Percentiles rank a stretch among this genome's conserved stretches.
These are phyloP conservation scores for Cutaneotrichosporon sp. DNA, from an alignment of 1,284 basidiomycete genomes.

Conservation along the genomic window DNA sequence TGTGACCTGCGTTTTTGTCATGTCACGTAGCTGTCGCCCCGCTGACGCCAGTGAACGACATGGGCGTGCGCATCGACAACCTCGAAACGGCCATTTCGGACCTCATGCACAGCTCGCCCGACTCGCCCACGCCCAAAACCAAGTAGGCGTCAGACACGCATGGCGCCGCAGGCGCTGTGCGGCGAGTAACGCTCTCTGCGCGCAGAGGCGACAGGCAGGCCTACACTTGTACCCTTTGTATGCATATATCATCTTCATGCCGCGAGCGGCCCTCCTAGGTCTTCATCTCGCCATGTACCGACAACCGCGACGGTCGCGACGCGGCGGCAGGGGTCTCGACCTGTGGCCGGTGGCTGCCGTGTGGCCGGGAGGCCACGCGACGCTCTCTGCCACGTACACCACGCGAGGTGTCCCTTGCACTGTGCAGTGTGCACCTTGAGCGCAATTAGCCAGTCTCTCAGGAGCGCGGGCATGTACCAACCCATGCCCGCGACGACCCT, in stretches of 20 bases:
- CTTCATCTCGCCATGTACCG: too few relatives aligned
- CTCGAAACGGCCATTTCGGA: conserved; percentile 45
- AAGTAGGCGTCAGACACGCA: neutral
- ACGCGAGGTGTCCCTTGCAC: too few relatives aligned
- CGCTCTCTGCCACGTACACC: neutral
- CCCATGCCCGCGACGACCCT: neutral
- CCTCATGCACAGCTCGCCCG: conserved; percentile 32
- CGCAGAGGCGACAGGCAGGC: too few relatives aligned
- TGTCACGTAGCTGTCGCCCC: neutral
- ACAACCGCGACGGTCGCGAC: too few relatives aligned
- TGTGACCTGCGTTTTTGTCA: neutral
- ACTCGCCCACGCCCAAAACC: conserved; percentile 2
- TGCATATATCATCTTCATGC: conserved; percentile 1
- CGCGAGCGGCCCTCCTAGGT: too few relatives aligned
- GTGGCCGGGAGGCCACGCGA: too few relatives aligned
- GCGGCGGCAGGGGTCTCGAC: too few relatives aligned
- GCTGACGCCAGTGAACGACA: conserved; percentile 40
- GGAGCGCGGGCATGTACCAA: too few relatives aligned
- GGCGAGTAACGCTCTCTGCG: neutral
- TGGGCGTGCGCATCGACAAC: conserved; percentile 45
- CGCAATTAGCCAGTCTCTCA: too few relatives aligned
- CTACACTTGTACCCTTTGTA: neutral
- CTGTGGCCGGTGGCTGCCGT: too few relatives aligned
- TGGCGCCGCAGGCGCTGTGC: too few relatives aligned
- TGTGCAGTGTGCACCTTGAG: too few relatives aligned